Evolutionary conservation across 306 rosid genomes (phyloP).

Genomic region (Castanea sativa): DNA sequence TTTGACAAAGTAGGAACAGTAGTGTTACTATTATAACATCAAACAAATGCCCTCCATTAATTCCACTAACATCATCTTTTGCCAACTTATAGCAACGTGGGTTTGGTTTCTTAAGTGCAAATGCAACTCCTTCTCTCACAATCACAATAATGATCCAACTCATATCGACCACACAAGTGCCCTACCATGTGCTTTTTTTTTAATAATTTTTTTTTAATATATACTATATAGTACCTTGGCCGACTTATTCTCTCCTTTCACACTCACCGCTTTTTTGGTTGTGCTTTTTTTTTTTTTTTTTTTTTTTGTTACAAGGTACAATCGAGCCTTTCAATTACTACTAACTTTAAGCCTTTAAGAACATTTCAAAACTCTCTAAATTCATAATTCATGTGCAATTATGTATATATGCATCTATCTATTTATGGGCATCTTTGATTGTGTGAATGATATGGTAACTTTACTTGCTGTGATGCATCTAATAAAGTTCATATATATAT

Average conservation of each 20-base stretch:
- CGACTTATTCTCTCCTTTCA: not conserved
- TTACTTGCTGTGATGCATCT: not conserved
- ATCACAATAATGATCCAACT: no score
- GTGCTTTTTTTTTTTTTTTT: not conserved
- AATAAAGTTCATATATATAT: not conserved
- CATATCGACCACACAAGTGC: no score
- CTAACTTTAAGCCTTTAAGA: not conserved
- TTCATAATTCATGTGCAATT: not conserved
- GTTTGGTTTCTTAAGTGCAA: not conserved
- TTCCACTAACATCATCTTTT: not conserved
- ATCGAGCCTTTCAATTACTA: not conserved
- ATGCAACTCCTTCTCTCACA: not conserved
- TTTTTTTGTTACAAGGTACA: no score
- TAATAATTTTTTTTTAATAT: no score
- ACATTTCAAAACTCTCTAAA: not conserved
- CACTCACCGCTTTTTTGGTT: not conserved
- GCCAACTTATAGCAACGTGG: conserved; percentile 3
- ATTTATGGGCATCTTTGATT: not conserved
- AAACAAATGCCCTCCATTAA: no score
- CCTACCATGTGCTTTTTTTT: no score
- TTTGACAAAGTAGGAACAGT: no score
- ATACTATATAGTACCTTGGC: not conserved
- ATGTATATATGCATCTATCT: not conserved
- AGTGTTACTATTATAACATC: no score
- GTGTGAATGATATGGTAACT: not conserved